A percentile compares a stretch with the other conserved stretches of the same genome.
These are phyloP conservation scores for Lactifluus rugatus DNA, from an alignment of 768 basidiomycete genomes.

Conservation along the genomic window DNA sequence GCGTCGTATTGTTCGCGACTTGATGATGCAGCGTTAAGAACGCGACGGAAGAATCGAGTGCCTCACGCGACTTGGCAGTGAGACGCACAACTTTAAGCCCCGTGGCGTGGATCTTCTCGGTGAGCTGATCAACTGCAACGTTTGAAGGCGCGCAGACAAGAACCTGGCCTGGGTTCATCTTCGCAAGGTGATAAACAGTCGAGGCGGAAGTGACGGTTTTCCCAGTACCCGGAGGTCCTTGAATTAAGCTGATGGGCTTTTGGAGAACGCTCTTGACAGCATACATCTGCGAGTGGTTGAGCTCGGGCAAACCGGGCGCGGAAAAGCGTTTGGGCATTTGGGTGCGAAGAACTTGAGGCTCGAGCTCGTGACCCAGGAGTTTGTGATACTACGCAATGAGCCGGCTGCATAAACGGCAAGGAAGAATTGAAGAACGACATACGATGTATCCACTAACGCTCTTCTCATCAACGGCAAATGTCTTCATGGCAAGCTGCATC, in stretches of 20 bases:
- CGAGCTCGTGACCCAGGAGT: slow-evolving; percentile 93
- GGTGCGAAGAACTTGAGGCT: slow-evolving; percentile 82
- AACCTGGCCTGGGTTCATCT: slow-evolving; percentile 99
- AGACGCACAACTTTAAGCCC: slow-evolving; percentile 96
- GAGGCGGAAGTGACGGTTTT: slow-evolving; percentile 99
- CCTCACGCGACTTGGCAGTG: slow-evolving; percentile 97
- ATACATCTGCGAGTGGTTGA: slow-evolving; percentile 99
- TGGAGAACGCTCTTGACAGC: slow-evolving; percentile 98
- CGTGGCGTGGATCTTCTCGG: slow-evolving; percentile 99
- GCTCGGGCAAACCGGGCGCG: slow-evolving; percentile 92
- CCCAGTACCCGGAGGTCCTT: slow-evolving; percentile 97
- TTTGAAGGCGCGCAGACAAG: slow-evolving; percentile 98
- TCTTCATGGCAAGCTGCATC: slow-evolving; percentile 99
- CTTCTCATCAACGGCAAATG: slow-evolving; percentile 98
- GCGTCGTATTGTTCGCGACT: slow-evolving; percentile 92
- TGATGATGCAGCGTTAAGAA: slow-evolving; percentile 96
- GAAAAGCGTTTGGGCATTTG: slow-evolving; percentile 98
- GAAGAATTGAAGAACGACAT: slow-evolving; percentile 26
- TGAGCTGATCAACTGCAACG: slow-evolving; percentile 97
- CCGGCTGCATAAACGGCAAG: not conserved
- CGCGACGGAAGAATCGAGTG: slow-evolving; percentile 87
- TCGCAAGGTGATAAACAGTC: slow-evolving; percentile 95
- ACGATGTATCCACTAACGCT: slow-evolving; percentile 98
- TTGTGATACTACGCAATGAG: slow-evolving; percentile 74
- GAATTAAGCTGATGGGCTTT: slow-evolving; percentile 94